These are phyloP conservation scores for Tulasnella sp. DNA, from an alignment of 768 basidiomycete species.

Conservation along the genomic window DNA sequence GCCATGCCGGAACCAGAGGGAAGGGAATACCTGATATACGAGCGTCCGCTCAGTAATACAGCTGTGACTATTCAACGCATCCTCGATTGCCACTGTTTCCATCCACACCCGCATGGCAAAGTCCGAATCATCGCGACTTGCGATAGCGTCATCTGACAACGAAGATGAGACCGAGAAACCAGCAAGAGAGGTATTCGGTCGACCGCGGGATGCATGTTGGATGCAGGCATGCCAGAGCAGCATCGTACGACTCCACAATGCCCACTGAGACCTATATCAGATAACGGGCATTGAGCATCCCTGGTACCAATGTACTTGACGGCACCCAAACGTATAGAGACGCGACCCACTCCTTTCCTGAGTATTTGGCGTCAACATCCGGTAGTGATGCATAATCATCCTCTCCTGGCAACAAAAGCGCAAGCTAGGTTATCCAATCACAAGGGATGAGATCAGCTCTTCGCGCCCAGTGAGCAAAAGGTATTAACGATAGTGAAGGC, in stretches of 20 bases:
- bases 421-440: background rate
- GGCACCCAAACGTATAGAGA: too few species aligned
- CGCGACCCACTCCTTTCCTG: slow-evolving; percentile 8
- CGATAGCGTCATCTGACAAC: background rate
- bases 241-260: slow-evolving; percentile 8
- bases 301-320: too few species aligned
- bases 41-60: slow-evolving; percentile 11
- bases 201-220: background rate
- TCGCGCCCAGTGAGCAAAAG: too few species aligned
- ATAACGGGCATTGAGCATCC: background rate
- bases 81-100: slow-evolving; percentile 16
- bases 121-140: background rate
- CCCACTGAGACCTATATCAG: background rate
- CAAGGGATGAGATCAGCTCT: background rate
- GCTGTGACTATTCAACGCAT: slow-evolving; percentile 8
- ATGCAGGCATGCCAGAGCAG: slow-evolving; percentile 8
- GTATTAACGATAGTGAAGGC: background rate
- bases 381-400: background rate
- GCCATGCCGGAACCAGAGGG: too few species aligned
- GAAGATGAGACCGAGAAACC: too few species aligned
- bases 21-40: slow-evolving; percentile 6
- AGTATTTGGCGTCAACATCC: background rate
- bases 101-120: slow-evolving; percentile 15
- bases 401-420: slow-evolving; percentile 16
- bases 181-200: too few species aligned